phyloP scores from a whole-genome alignment of 2,329 filamentous ascomycete species.

The Paecilomyces sp. region DNA sequence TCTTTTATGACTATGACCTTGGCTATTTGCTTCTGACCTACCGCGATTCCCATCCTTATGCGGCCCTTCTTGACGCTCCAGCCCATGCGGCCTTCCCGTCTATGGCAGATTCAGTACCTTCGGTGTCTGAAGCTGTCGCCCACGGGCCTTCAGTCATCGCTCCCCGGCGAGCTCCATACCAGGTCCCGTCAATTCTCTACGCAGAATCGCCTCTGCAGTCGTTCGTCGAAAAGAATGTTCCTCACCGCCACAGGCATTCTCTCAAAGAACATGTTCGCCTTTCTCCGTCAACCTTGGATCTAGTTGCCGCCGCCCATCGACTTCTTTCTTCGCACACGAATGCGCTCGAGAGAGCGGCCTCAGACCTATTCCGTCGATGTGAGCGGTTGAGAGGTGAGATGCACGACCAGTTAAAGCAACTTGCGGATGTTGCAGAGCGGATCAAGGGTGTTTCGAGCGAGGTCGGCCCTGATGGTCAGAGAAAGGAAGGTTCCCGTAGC shows the following conservation, averaged over 20 bases:
- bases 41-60: constrained; percentile 42
- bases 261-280: constrained; percentile 41
- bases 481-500: constrained; percentile 22
- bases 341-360: constrained; percentile 39
- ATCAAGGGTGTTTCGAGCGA: constrained; percentile 36
- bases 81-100: constrained; percentile 21
- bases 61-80: constrained; percentile 46
- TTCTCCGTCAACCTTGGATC: constrained; percentile 41
- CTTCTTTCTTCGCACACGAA: constrained; percentile 40
- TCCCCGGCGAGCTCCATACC: constrained; percentile 35
- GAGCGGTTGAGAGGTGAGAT: constrained; percentile 42
- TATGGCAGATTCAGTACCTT: constrained; percentile 16
- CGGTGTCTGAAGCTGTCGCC: constrained; percentile 15
- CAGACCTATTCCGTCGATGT: constrained; percentile 47
- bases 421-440: constrained; percentile 38
- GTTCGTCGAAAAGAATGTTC: constrained; percentile 37
- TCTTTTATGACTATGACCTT: constrained; percentile 50
- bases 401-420: constrained; percentile 38
- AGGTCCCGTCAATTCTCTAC: constrained; percentile 35
- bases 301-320: constrained; percentile 41
- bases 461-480: constrained; percentile 27
- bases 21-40: constrained; percentile 52
- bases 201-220: constrained; percentile 28
- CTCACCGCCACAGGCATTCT: constrained; percentile 34
- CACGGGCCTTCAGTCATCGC: constrained; percentile 18